Evolutionary conservation across 2,329 filamentous ascomycete genomes (phyloP).

Genomic region (Rugonectria rugulosa): DNA sequence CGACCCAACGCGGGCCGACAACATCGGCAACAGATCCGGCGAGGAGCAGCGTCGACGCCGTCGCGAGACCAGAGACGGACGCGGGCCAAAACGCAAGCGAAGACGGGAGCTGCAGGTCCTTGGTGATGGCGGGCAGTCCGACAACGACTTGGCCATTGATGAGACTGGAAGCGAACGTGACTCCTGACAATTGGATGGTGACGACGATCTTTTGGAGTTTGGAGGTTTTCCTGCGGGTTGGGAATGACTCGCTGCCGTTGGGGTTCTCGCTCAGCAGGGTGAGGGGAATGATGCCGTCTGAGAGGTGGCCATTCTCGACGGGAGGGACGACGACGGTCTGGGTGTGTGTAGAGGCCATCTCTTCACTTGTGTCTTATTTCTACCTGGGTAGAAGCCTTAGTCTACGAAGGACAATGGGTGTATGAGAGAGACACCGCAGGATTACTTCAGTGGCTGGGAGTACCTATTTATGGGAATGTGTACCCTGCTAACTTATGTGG

Average conservation of each 20-base stretch:
- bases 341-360: slow-evolving; percentile 8
- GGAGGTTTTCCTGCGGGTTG: slow-evolving; percentile 4
- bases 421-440: too few species aligned
- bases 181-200: slow-evolving; percentile 34
- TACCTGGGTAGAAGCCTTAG: too few species aligned
- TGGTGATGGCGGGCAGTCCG: slow-evolving; percentile 50
- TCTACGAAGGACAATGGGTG: too few species aligned
- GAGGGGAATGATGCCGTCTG: slow-evolving; percentile 3
- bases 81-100: slow-evolving; percentile 50
- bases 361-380: background rate
- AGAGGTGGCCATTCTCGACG: slow-evolving; percentile 2
- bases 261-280: slow-evolving; percentile 5
- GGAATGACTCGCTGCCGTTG: background rate
- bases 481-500: too few species aligned
- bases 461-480: too few species aligned
- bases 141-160: slow-evolving; percentile 46
- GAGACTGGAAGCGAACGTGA: slow-evolving; percentile 36
- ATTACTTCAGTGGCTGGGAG: too few species aligned
- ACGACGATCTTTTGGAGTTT: slow-evolving; percentile 30
- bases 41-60: slow-evolving; percentile 47
- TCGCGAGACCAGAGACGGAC: slow-evolving; percentile 46
- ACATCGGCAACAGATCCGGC: slow-evolving; percentile 50
- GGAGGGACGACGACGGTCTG: slow-evolving; percentile 11
- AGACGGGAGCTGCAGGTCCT: slow-evolving; percentile 43
- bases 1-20: slow-evolving; percentile 43